Conservation (phyloP, 306 rosid genomes). For the Chamaecrista fasciculata region DNA sequence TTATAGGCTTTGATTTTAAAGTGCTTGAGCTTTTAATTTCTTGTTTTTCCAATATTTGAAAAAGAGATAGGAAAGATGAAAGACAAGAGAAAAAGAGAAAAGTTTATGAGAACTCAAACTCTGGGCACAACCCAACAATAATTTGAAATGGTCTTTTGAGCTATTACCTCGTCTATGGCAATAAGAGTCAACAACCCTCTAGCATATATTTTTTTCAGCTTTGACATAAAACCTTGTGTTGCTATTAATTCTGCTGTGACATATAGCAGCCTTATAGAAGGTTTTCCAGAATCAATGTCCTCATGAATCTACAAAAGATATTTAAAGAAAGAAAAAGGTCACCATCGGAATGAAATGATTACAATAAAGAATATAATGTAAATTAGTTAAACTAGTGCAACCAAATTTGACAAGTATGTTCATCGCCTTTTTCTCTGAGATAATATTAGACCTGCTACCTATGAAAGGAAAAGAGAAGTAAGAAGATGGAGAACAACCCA, state of each 20-base stretch:
- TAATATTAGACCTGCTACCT: background rate
- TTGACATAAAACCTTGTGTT: constrained; percentile 77
- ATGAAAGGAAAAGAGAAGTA: no score
- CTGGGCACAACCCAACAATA: constrained; percentile 13
- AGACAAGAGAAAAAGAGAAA: no score
- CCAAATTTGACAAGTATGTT: background rate
- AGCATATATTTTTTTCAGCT: constrained; percentile 62
- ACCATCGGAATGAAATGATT: constrained; percentile 28
- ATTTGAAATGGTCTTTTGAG: constrained; percentile 12
- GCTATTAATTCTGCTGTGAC: constrained; percentile 95
- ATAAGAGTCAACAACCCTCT: constrained; percentile 84
- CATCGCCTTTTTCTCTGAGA: background rate
- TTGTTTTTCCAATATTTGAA: no score
- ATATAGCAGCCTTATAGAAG: constrained; percentile 77
- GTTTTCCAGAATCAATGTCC: constrained; percentile 83
- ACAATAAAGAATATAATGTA: constrained; percentile 21
- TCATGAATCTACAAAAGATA: constrained; percentile 62
- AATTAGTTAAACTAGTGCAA: background rate
- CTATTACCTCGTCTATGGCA: constrained; percentile 90
- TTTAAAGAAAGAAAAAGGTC: constrained; percentile 21
- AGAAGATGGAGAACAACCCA: no score
- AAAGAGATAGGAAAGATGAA: no score
- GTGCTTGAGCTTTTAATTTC: no score
- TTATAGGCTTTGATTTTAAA: no score
- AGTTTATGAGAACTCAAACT: no score